Base-by-base conservation (phyloP, 2,329 filamentous ascomycete genomes). In the Malbranchea cinnamomea region DNA sequence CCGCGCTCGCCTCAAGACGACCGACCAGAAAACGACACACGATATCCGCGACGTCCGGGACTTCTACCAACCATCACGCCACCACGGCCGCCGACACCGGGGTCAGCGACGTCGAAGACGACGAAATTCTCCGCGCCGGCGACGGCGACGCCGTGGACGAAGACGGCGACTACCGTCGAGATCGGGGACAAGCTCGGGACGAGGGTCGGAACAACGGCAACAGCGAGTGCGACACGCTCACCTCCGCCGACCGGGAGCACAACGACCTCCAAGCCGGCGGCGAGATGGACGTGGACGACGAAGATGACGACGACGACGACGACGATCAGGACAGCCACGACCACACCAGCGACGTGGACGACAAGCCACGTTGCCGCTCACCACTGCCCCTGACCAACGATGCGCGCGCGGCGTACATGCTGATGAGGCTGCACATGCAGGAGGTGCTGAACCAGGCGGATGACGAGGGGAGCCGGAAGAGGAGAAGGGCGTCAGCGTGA, bases 321-420 rank as follows among this genome's bases (percentile, higher is more conserved):
- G 37, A 40, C 12, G 28, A 28, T 1, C 17, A 32, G n/a, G 18
- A 10, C 4, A 29, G 12, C 11, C 12, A 6, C 12, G 17, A 12
- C 6, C 23, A 13, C 5, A n/a, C n/a, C 10, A 21, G 19, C 13
- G 29, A 21, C 25, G 41, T 48, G 17, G 41, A 45, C 10, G 45
- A 20, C 23, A 13, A 13, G 24, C 12, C 10, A 20, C 31, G 13
- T 36, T 38, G 26, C 41, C 44, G 10, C 45, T 57, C 22, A 40
- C 45, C 9, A 27, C 34, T 31, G 10, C 42, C 26, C 10, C 28
- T 40, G 28, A 36, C 35, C 13, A 41, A 42, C 12, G 52, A 55
- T 28, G 44, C 54, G 12, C 49, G 46, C 28, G 53, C 53, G 10
- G 53, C 53, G 4, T 52, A 55, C 40, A 50, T 53, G 13, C 39